Percentiles rank a stretch among this genome's conserved stretches.
Evolutionary conservation across 148 eudicot genomes (phyloP).

Genomic region (Silene uniflora): DNA sequence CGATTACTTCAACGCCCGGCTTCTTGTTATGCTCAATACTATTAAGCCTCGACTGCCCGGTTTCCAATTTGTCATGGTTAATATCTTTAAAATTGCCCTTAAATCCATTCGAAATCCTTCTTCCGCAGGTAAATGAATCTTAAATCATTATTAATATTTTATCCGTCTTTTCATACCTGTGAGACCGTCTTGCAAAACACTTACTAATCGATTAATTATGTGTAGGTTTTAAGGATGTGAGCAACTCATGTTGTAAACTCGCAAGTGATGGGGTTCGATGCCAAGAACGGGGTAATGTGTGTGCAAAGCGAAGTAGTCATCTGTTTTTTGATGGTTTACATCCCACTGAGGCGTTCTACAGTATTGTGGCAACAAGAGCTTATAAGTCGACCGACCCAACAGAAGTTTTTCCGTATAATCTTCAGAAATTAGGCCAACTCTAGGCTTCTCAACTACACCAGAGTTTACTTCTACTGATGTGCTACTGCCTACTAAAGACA

Average conservation of each 20-base stretch:
- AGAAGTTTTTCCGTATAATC: slow-evolving; percentile 18
- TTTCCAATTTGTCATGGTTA: slow-evolving; percentile 9
- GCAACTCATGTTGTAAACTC: slow-evolving; percentile 14
- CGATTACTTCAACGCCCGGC: slow-evolving; percentile 8
- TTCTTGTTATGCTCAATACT: slow-evolving; percentile 10
- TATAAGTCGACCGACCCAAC: slow-evolving; percentile 6
- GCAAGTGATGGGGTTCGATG: slow-evolving; percentile 10
- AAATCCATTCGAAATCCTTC: slow-evolving; percentile 11
- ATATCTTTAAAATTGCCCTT: slow-evolving; percentile 19
- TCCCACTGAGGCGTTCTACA: slow-evolving; percentile 10
- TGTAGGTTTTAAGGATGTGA: slow-evolving; percentile 22
- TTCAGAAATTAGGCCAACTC: slow-evolving; percentile 13
- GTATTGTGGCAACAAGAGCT: slow-evolving; percentile 18
- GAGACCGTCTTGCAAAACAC: too few species aligned
- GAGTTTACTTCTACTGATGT: too few species aligned
- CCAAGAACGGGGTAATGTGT: slow-evolving; percentile 14
- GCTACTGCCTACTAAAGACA: too few species aligned
- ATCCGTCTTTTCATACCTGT: too few species aligned
- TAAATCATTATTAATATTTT: too few species aligned
- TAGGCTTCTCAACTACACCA: background rate
- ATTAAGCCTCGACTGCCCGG: slow-evolving; percentile 4
- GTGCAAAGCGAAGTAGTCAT: slow-evolving; percentile 8
- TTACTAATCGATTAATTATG: too few species aligned
- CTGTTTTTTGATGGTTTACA: slow-evolving; percentile 21
- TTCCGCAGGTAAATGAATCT: slow-evolving; percentile 9